Conservation (phyloP, 73 alveolate species). For the Tetrahymena borealis region DNA sequence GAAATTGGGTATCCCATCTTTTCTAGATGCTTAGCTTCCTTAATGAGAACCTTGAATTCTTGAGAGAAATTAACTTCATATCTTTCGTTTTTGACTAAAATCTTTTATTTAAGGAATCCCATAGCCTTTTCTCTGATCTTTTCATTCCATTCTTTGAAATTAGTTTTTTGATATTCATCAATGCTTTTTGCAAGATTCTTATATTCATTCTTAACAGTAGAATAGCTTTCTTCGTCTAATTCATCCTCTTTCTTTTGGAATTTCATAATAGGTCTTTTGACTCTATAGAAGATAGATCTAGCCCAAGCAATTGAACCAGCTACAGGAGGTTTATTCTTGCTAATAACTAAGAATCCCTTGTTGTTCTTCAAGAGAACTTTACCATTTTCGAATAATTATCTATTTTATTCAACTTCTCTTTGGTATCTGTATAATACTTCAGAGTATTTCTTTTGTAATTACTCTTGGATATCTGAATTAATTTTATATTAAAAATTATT, state of each 20-base stretch:
- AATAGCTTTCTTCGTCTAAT: conserved; percentile 63
- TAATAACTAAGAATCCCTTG: conserved; percentile 92
- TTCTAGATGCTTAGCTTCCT: conserved; percentile 90
- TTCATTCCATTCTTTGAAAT: conserved; percentile 83
- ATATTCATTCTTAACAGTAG: conserved; percentile 75
- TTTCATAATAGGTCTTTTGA: conserved; percentile 89
- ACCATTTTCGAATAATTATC: conserved; percentile 71
- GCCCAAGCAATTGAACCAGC: conserved; percentile 99
- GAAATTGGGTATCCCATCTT: conserved; percentile 76
- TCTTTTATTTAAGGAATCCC: conserved; percentile 71
- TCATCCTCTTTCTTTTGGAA: conserved; percentile 44
- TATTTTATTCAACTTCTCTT: conserved; percentile 83
- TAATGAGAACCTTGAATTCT: conserved; percentile 82
- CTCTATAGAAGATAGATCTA: conserved; percentile 80
- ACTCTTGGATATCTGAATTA: conserved; percentile 69
- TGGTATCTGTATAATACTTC: conserved; percentile 80
- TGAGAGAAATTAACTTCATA: conserved; percentile 76
- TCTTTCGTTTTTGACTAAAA: conserved; percentile 60
- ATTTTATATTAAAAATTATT: background rate
- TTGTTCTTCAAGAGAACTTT: conserved; percentile 84
- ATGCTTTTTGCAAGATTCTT: conserved; percentile 81
- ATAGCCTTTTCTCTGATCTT: conserved; percentile 81
- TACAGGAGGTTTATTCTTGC: conserved; percentile 97
- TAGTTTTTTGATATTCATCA: conserved; percentile 76
- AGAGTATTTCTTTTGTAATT: conserved; percentile 83